A percentile compares a stretch with the other conserved stretches of the same genome.
These are phyloP conservation scores for Tolypocladium cylindrosporum DNA, from an alignment of 2,329 filamentous ascomycete genomes.

Conservation along the genomic window DNA sequence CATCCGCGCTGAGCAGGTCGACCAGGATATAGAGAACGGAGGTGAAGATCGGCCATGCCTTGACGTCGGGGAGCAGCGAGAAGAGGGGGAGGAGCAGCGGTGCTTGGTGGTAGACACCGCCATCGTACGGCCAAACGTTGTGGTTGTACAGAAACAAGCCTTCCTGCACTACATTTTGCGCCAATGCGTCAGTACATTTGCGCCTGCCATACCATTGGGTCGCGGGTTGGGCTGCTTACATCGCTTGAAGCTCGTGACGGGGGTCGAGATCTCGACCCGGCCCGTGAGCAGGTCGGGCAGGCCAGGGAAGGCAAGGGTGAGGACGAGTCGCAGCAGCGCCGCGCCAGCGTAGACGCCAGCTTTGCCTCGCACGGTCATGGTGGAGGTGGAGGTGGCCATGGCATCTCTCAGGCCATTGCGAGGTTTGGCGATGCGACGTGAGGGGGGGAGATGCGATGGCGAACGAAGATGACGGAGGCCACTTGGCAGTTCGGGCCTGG, in stretches of 20 bases:
- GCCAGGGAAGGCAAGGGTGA: conserved; percentile 72
- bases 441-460: background rate
- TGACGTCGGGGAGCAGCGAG: conserved; percentile 68
- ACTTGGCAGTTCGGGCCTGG: conserved; percentile 6
- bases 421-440: background rate
- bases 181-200: background rate
- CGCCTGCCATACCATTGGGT: background rate
- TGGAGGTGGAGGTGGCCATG: conserved; percentile 22
- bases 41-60: conserved; percentile 59
- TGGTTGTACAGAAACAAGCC: conserved; percentile 92
- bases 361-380: conserved; percentile 30
- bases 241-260: conserved; percentile 96
- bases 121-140: conserved; percentile 95
- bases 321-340: conserved; percentile 65
- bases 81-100: conserved; percentile 87
- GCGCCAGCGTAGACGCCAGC: conserved; percentile 61
- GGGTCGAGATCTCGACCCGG: conserved; percentile 92
- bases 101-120: conserved; percentile 73
- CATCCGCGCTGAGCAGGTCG: conserved; percentile 74
- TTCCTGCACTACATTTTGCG: conserved; percentile 65
- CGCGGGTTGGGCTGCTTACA: conserved; percentile 41
- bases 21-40: conserved; percentile 71
- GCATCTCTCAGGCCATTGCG: conserved; percentile 17
- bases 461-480: conserved; percentile 7
- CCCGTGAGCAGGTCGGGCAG: conserved; percentile 79